Evolutionary conservation across 208 protist genomes (phyloP).

Genomic region (Vickermania ingenoplastis): DNA sequence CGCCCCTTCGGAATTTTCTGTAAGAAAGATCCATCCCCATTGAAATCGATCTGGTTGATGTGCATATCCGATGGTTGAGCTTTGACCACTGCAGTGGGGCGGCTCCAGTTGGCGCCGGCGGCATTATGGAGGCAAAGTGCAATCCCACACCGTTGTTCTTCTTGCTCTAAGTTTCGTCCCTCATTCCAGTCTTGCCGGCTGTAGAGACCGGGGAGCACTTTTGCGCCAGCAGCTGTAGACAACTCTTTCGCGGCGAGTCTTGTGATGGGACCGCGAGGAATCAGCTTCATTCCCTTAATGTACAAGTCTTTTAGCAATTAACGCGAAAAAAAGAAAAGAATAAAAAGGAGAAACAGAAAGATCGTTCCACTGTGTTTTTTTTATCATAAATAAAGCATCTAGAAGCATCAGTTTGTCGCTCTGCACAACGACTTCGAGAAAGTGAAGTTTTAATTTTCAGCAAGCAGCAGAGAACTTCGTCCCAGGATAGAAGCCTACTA

Average conservation of each 20-base stretch:
- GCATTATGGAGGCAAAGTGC: constrained; percentile 16
- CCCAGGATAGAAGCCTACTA: too few species aligned
- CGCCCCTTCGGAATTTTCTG: constrained; percentile 33
- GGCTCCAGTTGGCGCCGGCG: background rate
- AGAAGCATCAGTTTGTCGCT: too few species aligned
- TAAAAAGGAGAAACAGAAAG: too few species aligned
- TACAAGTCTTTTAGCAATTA: too few species aligned
- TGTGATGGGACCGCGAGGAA: background rate
- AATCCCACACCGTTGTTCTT: constrained; percentile 52
- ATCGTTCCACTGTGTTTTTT: too few species aligned
- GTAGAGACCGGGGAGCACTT: background rate
- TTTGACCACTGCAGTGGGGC: constrained; percentile 46
- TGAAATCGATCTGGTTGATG: constrained; percentile 45
- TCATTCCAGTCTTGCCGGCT: constrained; percentile 40
- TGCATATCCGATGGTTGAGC: constrained; percentile 62
- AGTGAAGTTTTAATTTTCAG: too few species aligned
- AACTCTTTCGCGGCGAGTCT: background rate
- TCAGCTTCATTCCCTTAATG: background rate
- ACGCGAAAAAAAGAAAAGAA: too few species aligned
- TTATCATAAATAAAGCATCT: too few species aligned
- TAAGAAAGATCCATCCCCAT: constrained; percentile 28
- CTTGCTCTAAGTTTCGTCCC: constrained; percentile 31
- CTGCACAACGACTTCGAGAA: too few species aligned
- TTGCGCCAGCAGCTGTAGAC: background rate
- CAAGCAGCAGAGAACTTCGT: too few species aligned